Evolutionary conservation across 495 filamentous ascomycete species (phyloP), one percentile per base, ranked within the genome.

Genomic region (Cairneyella variabilis): DNA sequence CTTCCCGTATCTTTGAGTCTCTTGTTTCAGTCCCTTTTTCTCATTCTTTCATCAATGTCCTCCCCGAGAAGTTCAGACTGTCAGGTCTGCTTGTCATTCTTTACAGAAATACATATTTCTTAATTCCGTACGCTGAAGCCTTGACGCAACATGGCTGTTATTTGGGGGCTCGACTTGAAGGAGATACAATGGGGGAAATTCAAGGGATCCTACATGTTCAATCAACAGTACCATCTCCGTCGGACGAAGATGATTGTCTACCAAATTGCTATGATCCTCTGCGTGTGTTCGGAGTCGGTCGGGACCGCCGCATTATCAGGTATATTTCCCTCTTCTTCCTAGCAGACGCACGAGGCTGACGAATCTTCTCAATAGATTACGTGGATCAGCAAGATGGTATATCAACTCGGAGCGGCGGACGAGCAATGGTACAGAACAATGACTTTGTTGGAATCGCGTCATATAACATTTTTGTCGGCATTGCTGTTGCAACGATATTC

Each of bases 181-280:
- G 74, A 78, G 54, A 75, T 76, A 50, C 67, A 74, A 63, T 79
- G 72, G 72, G 53, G 60, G 55, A 77, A 76, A 59, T 78, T 78
- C 68, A 74, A 69, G 54, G 63, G 59, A 36, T 72, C 67, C 17
- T 69, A 77, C 60, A 77, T 78, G 74, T 77, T 72, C 65, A 74
- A 70, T 42, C 64, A 61, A 14, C 64, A 66, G 4, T 77, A 74
- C 58, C 74, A 78, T 51, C 64, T 76, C 0, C 71, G 76, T 12
- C 66, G 72, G 20, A 73, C 74, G 9, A 78, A 76, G 59, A 76
- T 79, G 66, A 71, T 76, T 53, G 71, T 79, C 46, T 79, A 79
- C 44, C 76, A 78, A 55, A 57, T 70, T 34, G 75, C 76, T 48
- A 73, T 77, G 71, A 75, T 79, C 45, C 68, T 73, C 46, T 76